Percentiles rank a stretch among this genome's conserved stretches.
phyloP scores from a whole-genome alignment of 2,329 filamentous ascomycete species.

The Beauveria asiatica region DNA sequence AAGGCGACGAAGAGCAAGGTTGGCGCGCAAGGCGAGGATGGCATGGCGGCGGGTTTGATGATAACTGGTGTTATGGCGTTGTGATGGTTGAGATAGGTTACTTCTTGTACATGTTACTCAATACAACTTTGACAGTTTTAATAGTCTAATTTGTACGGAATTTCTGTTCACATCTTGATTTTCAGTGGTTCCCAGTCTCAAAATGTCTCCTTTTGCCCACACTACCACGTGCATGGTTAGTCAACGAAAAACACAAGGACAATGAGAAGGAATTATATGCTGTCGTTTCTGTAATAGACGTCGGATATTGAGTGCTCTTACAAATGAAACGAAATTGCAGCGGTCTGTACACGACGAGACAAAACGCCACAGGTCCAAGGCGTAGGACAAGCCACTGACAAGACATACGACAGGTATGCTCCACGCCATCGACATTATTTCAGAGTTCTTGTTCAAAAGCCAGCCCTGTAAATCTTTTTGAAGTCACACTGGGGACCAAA shows the following conservation, averaged over 20 bases:
- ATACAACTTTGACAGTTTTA: not conserved
- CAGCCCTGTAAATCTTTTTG: too few relatives aligned
- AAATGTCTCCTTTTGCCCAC: too few relatives aligned
- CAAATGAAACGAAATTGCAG: not conserved
- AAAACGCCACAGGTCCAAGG: not conserved
- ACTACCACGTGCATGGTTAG: too few relatives aligned
- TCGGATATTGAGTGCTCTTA: not conserved
- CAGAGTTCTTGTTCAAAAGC: too few relatives aligned
- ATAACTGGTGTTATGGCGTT: not conserved
- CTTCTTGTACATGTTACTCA: not conserved
- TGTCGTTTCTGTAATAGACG: too few relatives aligned
- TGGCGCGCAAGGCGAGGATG: not conserved
- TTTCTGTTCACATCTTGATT: not conserved
- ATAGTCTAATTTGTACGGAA: not conserved
- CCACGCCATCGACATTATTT: too few relatives aligned
- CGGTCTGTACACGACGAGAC: not conserved
- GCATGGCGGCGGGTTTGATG: not conserved
- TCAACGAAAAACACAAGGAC: too few relatives aligned
- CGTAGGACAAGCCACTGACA: not conserved
- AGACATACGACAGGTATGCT: not conserved
- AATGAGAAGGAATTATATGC: too few relatives aligned
- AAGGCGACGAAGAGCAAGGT: not conserved
- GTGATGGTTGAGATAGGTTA: not conserved
- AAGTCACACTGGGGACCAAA: too few relatives aligned
- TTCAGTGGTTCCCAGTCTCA: too few relatives aligned